A percentile compares a stretch with the other conserved stretches of the same genome.
Conservation (phyloP, 2,329 filamentous ascomycete species). For the Diaporthe sp. region DNA sequence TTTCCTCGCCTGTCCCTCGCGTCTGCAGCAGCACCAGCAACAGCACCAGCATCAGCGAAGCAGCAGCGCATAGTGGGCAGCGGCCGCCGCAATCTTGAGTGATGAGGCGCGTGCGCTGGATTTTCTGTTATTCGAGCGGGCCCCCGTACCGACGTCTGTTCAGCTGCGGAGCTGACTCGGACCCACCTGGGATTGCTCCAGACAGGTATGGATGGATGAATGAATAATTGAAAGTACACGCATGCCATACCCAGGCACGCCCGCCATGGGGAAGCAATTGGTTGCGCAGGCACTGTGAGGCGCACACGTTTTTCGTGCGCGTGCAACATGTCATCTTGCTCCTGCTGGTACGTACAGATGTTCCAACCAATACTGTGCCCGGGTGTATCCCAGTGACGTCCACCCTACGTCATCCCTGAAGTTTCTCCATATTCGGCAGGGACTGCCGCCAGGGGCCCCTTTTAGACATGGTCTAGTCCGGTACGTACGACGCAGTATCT, state of each 20-base stretch:
- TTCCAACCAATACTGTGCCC: conserved; percentile 1
- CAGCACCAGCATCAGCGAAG: neutral
- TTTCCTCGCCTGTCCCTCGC: neutral
- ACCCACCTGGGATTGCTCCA: conserved; percentile 4
- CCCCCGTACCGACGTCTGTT: neutral
- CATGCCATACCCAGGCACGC: neutral
- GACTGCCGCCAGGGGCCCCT: conserved; percentile 28
- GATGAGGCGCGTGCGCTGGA: neutral
- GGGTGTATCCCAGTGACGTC: conserved; percentile 13
- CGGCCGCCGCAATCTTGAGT: neutral
- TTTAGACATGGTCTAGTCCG: conserved; percentile 15
- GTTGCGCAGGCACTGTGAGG: conserved; percentile 3
- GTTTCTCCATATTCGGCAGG: conserved; percentile 27
- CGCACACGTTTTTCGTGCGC: neutral
- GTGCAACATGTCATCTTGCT: conserved; percentile 16
- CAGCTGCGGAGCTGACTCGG: conserved; percentile 22
- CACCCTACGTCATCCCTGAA: conserved; percentile 22
- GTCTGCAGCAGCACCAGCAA: neutral
- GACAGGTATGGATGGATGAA: neutral
- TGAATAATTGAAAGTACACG: neutral
- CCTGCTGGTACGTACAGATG: neutral
- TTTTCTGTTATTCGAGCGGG: conserved; percentile 2
- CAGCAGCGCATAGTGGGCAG: neutral
- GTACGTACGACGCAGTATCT: neutral
- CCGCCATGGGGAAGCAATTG: neutral